A percentile compares a stretch with the other conserved stretches of the same genome.
Conservation (phyloP, 306 rosid species). For the Pachyrhizus erosus region DNA sequence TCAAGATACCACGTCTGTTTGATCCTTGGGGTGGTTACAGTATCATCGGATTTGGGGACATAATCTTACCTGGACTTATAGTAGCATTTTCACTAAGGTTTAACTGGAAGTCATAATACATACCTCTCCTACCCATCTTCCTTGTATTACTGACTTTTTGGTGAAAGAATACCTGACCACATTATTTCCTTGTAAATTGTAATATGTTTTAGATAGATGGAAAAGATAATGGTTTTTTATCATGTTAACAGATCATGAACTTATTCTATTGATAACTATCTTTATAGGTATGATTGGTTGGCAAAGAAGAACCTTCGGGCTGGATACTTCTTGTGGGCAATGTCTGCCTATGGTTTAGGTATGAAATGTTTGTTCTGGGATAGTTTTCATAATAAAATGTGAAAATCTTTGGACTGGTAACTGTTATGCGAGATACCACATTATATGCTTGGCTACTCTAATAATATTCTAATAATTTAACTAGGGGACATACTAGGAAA, state of each 20-base stretch:
- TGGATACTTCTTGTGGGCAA: conserved; percentile 97
- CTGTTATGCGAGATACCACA: conserved; percentile 5
- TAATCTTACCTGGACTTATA: conserved; percentile 91
- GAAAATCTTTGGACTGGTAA: conserved; percentile 21
- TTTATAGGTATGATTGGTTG: conserved; percentile 91
- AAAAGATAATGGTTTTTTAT: conserved; percentile 7
- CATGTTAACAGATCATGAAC: conserved; percentile 21
- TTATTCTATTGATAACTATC: conserved; percentile 38
- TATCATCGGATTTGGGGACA: conserved; percentile 97
- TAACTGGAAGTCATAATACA: conserved; percentile 34
- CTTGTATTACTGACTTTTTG: background rate
- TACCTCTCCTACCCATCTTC: conserved; percentile 11
- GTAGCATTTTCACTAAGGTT: conserved; percentile 97
- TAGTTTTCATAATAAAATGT: conserved; percentile 25
- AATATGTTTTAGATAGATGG: conserved; percentile 25
- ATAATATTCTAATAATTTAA: conserved; percentile 5
- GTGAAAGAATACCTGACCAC: background rate
- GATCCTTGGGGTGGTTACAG: conserved; percentile 99
- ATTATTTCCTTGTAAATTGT: conserved; percentile 9
- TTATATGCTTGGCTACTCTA: background rate
- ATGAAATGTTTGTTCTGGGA: conserved; percentile 43
- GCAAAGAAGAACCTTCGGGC: conserved; percentile 78
- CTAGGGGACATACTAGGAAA: background rate
- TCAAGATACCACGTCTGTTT: conserved; percentile 93
- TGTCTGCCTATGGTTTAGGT: conserved; percentile 99